These are phyloP conservation scores for Populus pruinosa DNA, from an alignment of 345 rosid genomes.

Conservation along the genomic window DNA sequence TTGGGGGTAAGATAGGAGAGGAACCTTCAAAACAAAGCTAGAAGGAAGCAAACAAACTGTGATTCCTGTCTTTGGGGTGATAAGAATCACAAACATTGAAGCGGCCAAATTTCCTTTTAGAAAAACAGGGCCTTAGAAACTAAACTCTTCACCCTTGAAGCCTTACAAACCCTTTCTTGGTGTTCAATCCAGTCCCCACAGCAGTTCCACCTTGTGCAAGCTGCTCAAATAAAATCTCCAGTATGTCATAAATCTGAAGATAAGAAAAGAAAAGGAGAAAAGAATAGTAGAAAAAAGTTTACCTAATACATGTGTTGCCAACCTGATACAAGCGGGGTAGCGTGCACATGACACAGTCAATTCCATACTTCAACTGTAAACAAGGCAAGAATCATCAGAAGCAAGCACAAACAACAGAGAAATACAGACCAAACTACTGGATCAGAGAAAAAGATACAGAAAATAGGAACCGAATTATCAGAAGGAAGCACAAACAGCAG, in stretches of 20 bases:
- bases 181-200: slow-evolving; percentile 96
- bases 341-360: slow-evolving; percentile 63
- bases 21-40: background rate
- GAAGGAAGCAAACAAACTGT: background rate
- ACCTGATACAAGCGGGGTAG: slow-evolving; percentile 95
- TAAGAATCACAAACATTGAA: background rate
- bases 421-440: background rate
- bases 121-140: background rate
- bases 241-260: slow-evolving; percentile 29
- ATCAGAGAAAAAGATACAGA: slow-evolving; percentile 1
- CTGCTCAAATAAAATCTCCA: slow-evolving; percentile 44
- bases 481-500: background rate
- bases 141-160: slow-evolving; percentile 5
- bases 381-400: background rate
- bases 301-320: slow-evolving; percentile 15
- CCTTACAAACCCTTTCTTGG: slow-evolving; percentile 79
- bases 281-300: slow-evolving; percentile 5
- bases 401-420: background rate
- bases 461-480: background rate
- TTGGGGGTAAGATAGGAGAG: background rate
- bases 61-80: background rate
- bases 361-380: slow-evolving; percentile 78
- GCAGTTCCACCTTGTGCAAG: slow-evolving; percentile 99
- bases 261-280: background rate
- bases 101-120: background rate